Evolutionary conservation across 805 yeast species (phyloP).

Genomic region (Barnettozyma wickerhamii): DNA sequence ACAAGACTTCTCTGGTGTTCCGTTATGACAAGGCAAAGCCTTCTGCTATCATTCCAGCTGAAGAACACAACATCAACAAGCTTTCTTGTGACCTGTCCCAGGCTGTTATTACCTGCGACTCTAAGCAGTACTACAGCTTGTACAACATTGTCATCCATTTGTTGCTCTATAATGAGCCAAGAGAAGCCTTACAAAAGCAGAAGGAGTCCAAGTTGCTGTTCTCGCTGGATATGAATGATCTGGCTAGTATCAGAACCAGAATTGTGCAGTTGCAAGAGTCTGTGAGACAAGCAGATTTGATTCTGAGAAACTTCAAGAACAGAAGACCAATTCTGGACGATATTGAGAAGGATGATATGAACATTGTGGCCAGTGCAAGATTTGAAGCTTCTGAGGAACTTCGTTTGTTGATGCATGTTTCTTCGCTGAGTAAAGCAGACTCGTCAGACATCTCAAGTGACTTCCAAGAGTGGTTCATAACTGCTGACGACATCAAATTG

Average conservation of each 20-base stretch:
- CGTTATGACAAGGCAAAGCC: slow-evolving; percentile 52
- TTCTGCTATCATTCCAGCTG: slow-evolving; percentile 33
- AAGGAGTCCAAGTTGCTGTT: slow-evolving; percentile 61
- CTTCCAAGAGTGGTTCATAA: slow-evolving; percentile 54
- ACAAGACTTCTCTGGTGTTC: slow-evolving; percentile 58
- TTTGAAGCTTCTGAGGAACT: slow-evolving; percentile 37
- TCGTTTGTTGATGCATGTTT: slow-evolving; percentile 41
- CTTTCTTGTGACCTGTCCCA: slow-evolving; percentile 66
- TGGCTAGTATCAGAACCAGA: slow-evolving; percentile 42
- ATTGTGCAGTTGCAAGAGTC: slow-evolving; percentile 48
- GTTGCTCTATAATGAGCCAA: slow-evolving; percentile 71
- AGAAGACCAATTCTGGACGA: slow-evolving; percentile 47
- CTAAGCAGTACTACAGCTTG: slow-evolving; percentile 65
- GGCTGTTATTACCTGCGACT: slow-evolving; percentile 63
- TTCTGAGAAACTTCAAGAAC: slow-evolving; percentile 45
- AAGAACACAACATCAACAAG: slow-evolving; percentile 35
- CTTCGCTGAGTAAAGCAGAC: slow-evolving; percentile 30
- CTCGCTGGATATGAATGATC: slow-evolving; percentile 65
- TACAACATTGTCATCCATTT: slow-evolving; percentile 60
- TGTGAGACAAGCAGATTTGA: slow-evolving; percentile 33
- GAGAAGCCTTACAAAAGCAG: slow-evolving; percentile 50
- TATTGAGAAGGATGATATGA: slow-evolving; percentile 40
- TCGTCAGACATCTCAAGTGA: slow-evolving; percentile 27
- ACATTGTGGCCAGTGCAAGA: slow-evolving; percentile 35
- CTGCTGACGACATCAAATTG: slow-evolving; percentile 66